Conservation (phyloP, 2,329 filamentous ascomycete genomes). For the Scleromitrula shiraiana region DNA sequence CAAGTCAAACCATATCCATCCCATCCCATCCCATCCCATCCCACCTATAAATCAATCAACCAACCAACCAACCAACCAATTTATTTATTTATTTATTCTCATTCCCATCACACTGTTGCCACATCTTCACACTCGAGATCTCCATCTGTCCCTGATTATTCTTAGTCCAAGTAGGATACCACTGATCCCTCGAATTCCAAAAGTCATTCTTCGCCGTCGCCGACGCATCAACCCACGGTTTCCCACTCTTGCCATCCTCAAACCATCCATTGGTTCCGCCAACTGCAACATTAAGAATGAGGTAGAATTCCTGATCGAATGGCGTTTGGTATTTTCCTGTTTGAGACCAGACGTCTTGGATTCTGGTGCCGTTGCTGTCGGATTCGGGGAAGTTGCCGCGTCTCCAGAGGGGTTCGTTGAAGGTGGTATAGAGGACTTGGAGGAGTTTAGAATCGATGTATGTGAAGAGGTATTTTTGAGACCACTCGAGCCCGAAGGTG, state of each 20-base stretch:
- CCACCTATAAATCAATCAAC: no score
- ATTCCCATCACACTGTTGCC: conserved; percentile 58
- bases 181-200: conserved; percentile 58
- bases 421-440: conserved; percentile 73
- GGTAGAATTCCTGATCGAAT: conserved; percentile 69
- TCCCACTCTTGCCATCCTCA: conserved; percentile 58
- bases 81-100: no score
- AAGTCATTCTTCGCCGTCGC: conserved; percentile 65
- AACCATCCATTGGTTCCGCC: conserved; percentile 82
- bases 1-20: no score
- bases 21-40: neutral
- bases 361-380: conserved; percentile 56
- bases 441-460: conserved; percentile 75
- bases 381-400: conserved; percentile 59
- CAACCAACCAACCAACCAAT: neutral
- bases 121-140: conserved; percentile 62
- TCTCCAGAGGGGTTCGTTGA: conserved; percentile 58
- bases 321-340: conserved; percentile 57
- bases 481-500: conserved; percentile 79
- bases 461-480: conserved; percentile 79
- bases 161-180: conserved; percentile 63
- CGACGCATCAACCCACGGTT: conserved; percentile 71
- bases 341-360: conserved; percentile 55
- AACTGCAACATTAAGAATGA: conserved; percentile 69
- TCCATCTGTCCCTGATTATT: conserved; percentile 53